phyloP scores from a whole-genome alignment of 2,329 filamentous ascomycete genomes.

The Aureobasidium subglaciale region DNA sequence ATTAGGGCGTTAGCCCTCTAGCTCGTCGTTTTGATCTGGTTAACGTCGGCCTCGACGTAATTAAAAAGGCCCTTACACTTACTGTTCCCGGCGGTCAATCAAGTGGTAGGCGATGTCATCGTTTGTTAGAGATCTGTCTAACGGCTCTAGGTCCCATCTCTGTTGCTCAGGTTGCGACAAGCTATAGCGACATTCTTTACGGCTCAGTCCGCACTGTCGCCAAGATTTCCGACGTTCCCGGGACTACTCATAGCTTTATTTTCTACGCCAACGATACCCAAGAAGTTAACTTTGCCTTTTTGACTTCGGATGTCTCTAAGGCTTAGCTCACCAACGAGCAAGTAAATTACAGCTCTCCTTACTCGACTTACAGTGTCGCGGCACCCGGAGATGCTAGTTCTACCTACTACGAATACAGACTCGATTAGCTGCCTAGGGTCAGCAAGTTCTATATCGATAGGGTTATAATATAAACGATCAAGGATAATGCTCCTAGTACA shows the following conservation, averaged over 20 bases:
- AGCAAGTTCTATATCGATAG: conserved; percentile 67
- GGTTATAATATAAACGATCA: conserved; percentile 48
- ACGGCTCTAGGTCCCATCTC: conserved; percentile 14
- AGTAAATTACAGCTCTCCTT: conserved; percentile 54
- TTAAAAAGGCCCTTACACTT: conserved; percentile 1
- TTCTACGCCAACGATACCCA: conserved; percentile 76
- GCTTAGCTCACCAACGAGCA: conserved; percentile 50
- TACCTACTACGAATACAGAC: conserved; percentile 71
- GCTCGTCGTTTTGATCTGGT: conserved; percentile 7
- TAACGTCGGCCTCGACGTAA: neutral
- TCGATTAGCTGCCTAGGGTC: conserved; percentile 59
- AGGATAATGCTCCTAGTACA: conserved; percentile 25
- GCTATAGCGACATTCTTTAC: conserved; percentile 56
- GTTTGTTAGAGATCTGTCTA: too few species aligned
- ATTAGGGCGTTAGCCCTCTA: conserved; percentile 5
- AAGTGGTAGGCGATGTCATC: too few species aligned
- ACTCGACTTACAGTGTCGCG: conserved; percentile 55
- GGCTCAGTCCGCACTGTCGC: conserved; percentile 64
- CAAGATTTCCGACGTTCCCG: conserved; percentile 52
- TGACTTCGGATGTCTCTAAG: conserved; percentile 5
- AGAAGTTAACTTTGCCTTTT: conserved; percentile 67
- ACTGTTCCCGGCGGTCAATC: conserved; percentile 16
- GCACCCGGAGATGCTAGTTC: conserved; percentile 55
- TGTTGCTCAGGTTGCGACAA: conserved; percentile 55
- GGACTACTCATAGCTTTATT: conserved; percentile 73